A percentile compares a stretch with the other conserved stretches of the same genome.
Conservation (phyloP, 306 rosid genomes). For the Pachyrhizus erosus region DNA sequence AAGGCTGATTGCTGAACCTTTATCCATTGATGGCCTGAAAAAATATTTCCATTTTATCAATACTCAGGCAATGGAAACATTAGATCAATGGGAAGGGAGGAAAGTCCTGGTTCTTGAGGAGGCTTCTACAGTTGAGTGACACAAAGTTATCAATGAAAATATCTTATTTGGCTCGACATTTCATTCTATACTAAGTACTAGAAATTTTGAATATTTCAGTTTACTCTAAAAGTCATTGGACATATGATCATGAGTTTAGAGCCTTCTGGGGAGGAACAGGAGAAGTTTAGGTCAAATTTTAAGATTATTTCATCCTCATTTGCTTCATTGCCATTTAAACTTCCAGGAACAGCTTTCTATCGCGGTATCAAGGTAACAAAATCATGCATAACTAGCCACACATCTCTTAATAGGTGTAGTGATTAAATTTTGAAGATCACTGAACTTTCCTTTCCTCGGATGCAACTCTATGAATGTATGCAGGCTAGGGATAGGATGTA, state of each 20-base stretch:
- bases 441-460: conserved; percentile 1
- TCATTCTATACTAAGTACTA: neutral
- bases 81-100: conserved; percentile 70
- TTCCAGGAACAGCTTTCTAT: conserved; percentile 83
- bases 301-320: conserved; percentile 85
- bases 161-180: neutral
- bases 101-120: conserved; percentile 73
- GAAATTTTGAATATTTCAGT: conserved; percentile 53
- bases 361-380: conserved; percentile 75
- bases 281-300: conserved; percentile 77
- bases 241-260: conserved; percentile 95
- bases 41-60: conserved; percentile 80
- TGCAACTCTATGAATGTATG: neutral
- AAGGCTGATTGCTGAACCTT: conserved; percentile 77
- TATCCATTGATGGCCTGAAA: conserved; percentile 77
- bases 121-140: conserved; percentile 79
- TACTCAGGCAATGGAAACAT: conserved; percentile 63
- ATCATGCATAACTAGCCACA: neutral
- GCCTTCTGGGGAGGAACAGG: conserved; percentile 81
- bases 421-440: neutral
- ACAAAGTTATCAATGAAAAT: neutral
- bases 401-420: neutral
- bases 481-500: conserved; percentile 89
- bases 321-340: conserved; percentile 81
- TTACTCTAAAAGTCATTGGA: conserved; percentile 88